Conservation (phyloP, 2,329 filamentous ascomycete species). For the Aspergillus ustus region DNA sequence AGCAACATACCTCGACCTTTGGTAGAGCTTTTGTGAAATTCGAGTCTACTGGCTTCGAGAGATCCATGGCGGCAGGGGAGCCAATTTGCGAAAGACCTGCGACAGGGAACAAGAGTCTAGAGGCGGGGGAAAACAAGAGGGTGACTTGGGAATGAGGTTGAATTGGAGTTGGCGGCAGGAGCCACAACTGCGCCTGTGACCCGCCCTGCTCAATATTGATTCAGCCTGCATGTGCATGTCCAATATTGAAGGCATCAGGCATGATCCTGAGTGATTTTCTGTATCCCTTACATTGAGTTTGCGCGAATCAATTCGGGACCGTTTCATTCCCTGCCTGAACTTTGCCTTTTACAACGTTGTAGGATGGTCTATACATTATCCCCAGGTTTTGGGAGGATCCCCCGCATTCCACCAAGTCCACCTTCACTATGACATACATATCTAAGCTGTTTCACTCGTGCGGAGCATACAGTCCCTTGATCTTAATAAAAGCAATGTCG, state of each 20-base stretch:
- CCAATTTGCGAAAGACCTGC: background rate
- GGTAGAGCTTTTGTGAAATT: constrained; percentile 40
- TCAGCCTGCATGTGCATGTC: background rate
- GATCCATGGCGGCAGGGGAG: constrained; percentile 27
- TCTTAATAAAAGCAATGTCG: background rate
- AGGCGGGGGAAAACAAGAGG: background rate
- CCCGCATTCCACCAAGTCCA: background rate
- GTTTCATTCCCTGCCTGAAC: background rate
- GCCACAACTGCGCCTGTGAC: background rate
- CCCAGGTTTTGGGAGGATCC: background rate
- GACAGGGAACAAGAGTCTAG: background rate
- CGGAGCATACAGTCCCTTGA: background rate
- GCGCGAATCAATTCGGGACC: background rate
- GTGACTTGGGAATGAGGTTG: background rate
- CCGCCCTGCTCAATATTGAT: background rate
- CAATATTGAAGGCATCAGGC: background rate
- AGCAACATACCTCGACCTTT: constrained; percentile 40
- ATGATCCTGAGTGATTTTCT: background rate
- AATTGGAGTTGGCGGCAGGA: constrained; percentile 1
- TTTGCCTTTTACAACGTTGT: background rate
- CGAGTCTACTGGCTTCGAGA: constrained; percentile 32
- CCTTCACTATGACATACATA: constrained; percentile 6
- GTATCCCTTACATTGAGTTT: background rate
- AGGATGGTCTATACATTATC: background rate
- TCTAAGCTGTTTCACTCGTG: constrained; percentile 6